A percentile compares a stretch with the other conserved stretches of the same genome.
Evolutionary conservation across 306 rosid genomes (phyloP).

Genomic region (Carpinus viminea): DNA sequence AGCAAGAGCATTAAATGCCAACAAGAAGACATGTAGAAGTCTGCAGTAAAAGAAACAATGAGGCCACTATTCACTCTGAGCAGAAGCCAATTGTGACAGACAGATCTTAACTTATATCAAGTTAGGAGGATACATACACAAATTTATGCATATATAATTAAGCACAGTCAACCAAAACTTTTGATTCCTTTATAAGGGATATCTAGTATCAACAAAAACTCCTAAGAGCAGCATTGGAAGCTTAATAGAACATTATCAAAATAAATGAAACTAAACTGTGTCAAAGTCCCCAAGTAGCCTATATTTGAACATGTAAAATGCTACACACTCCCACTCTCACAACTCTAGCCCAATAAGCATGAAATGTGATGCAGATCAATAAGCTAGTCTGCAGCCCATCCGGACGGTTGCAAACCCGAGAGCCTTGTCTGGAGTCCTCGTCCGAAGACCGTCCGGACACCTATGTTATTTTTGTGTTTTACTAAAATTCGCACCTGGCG

Average conservation of each 20-base stretch:
- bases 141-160: neutral
- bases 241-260: neutral
- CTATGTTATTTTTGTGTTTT: too few species aligned
- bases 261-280: neutral
- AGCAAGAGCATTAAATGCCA: constrained; percentile 58
- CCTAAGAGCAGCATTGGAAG: neutral
- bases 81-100: neutral
- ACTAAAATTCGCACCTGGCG: too few species aligned
- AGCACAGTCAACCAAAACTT: neutral
- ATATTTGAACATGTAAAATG: neutral
- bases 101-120: neutral
- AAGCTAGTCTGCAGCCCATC: too few species aligned
- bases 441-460: too few species aligned
- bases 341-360: neutral
- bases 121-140: neutral
- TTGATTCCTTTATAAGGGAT: constrained; percentile 5
- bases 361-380: neutral
- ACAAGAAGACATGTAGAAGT: constrained; percentile 65
- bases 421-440: too few species aligned
- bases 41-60: constrained; percentile 50
- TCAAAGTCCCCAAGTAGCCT: neutral
- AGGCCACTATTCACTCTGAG: neutral
- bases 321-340: too few species aligned
- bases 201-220: neutral
- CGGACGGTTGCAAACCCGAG: too few species aligned